phyloP scores from a whole-genome alignment of 2,329 filamentous ascomycete genomes.

The Cytospora paraplurivora region DNA sequence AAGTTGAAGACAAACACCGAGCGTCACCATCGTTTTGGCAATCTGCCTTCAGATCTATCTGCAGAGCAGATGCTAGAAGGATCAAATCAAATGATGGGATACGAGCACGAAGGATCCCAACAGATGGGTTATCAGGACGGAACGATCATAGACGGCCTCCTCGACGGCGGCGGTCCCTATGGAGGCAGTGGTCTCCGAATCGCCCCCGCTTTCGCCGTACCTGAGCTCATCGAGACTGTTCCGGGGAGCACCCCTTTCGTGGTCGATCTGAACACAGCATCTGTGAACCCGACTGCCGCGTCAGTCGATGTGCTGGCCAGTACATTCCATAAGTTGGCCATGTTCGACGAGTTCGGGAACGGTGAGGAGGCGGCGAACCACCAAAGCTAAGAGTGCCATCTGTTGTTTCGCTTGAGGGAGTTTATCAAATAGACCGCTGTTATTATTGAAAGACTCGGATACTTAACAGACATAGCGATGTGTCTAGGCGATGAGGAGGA shows the following conservation, averaged over 20 bases:
- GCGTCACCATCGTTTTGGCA: background rate
- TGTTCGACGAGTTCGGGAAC: slow-evolving; percentile 16
- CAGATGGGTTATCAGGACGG: background rate
- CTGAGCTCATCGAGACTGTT: background rate
- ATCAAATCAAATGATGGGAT: background rate
- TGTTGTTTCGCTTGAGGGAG: background rate
- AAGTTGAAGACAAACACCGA: background rate
- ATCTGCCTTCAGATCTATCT: background rate
- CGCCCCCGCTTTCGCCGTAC: background rate
- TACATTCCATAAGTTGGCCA: slow-evolving; percentile 12
- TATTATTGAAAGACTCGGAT: too few species aligned
- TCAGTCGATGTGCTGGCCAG: slow-evolving; percentile 10
- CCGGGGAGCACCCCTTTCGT: slow-evolving; percentile 11
- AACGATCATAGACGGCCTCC: background rate
- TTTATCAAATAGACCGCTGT: too few species aligned
- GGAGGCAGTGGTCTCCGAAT: background rate
- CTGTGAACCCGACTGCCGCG: slow-evolving; percentile 10
- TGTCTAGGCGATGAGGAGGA: too few species aligned
- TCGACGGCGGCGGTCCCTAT: background rate
- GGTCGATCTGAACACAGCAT: slow-evolving; percentile 23
- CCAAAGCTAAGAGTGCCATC: background rate
- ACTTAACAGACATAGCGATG: too few species aligned
- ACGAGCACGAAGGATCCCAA: background rate
- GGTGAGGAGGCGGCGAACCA: background rate
- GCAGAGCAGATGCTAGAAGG: too few species aligned